Base-by-base conservation (phyloP, 805 yeast species). In the Diddensiella transvaalensis region DNA sequence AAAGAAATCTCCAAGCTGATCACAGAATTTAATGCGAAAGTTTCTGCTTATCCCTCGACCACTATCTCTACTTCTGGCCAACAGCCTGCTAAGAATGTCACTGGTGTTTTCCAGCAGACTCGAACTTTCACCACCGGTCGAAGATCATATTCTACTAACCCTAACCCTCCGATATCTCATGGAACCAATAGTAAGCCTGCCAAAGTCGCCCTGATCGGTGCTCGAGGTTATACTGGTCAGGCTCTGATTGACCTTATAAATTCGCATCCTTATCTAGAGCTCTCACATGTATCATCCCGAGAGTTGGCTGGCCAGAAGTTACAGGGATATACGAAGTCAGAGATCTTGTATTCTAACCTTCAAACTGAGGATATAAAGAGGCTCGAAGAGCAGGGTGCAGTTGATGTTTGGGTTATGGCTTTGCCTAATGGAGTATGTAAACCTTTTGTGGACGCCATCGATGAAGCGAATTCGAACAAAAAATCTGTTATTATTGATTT, bases 321-420 rank as follows among this genome's bases (percentile, higher is more conserved):
- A 52, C 78, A 82, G 60, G 96, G 96, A 22, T 93, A 93, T 76
- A 82, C 82, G 62, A 93, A 91, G 70, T 74, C 78, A 47, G 80
- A 85, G 50, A 78, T 91, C 47, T 75, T 78, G 46, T 93, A 93
- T 70, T 87, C 87, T 53, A 93, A 90, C 68, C 74, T 93, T 59
- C 90, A 84, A 63, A 77, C 83, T 40, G 96, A 88, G 61, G 98
- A 93, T 59, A 84, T 93, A 56, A 80, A 80, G 62, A 70, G 74
- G 55, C 70, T 93, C 53, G 99, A 91, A 68, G 76, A 81, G 55
- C 72, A 80, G 42, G 79, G 82, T 43, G 86, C 79, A 46, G 87
- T 93, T 50, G 99, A 93, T 62, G 84, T 90, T 45, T 93, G 99
- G 99, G 95, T 95, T 22, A 93, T 95, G 99, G 99, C 99, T 1